Conservation (phyloP, 495 filamentous ascomycete genomes). For the Aspergillus sclerotioniger region DNA sequence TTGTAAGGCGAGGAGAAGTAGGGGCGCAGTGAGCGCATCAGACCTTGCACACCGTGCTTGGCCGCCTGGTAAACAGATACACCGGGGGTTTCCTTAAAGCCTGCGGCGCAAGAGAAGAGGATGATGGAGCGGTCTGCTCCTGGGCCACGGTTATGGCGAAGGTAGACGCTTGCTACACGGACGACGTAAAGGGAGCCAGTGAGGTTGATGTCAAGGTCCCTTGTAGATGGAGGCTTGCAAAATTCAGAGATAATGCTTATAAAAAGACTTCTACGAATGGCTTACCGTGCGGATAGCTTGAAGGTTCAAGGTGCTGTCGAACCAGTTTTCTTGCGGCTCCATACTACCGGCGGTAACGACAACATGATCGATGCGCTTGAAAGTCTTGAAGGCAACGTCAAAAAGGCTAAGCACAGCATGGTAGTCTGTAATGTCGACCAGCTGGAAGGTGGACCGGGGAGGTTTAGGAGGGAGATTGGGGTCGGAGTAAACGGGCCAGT, state of each 20-base stretch:
- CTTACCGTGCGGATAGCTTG: conserved; percentile 34
- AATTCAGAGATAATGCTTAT: background rate
- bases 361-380: conserved; percentile 51
- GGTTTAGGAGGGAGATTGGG: conserved; percentile 21
- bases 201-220: conserved; percentile 50
- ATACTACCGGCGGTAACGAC: conserved; percentile 51
- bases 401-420: conserved; percentile 43
- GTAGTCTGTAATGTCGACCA: conserved; percentile 48
- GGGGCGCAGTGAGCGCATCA: conserved; percentile 46
- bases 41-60: conserved; percentile 50
- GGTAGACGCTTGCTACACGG: conserved; percentile 44
- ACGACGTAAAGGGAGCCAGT: conserved; percentile 48
- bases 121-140: conserved; percentile 44
- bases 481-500: conserved; percentile 28
- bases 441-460: conserved; percentile 33
- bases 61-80: conserved; percentile 49
- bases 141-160: conserved; percentile 42
- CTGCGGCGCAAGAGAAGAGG: conserved; percentile 44
- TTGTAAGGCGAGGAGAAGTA: conserved; percentile 37
- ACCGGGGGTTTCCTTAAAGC: conserved; percentile 48
- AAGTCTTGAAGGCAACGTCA: conserved; percentile 43
- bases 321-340: conserved; percentile 43
- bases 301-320: conserved; percentile 41
- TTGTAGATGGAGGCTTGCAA: conserved; percentile 33
- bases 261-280: background rate